phyloP scores from a whole-genome alignment of 441 rosid genomes.

The Adansonia grandidieri region DNA sequence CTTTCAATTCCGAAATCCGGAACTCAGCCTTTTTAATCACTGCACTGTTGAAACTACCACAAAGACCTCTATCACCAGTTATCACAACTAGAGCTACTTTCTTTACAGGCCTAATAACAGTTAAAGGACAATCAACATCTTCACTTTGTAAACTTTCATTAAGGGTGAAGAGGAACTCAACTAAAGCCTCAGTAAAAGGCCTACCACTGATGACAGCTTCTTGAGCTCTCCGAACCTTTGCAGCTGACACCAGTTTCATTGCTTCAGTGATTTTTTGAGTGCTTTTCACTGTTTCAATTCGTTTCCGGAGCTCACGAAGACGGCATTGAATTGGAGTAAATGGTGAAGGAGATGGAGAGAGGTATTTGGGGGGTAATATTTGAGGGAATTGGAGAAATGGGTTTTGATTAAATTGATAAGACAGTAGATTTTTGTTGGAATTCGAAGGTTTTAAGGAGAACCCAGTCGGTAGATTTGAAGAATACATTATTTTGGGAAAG shows the following conservation, averaged over 20 bases:
- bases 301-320: constrained; percentile 58
- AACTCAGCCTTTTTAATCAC: constrained; percentile 57
- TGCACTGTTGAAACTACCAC: constrained; percentile 73
- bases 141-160: constrained; percentile 54
- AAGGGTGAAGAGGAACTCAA: constrained; percentile 51
- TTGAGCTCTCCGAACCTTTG: constrained; percentile 75
- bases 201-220: constrained; percentile 72
- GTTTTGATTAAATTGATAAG: constrained; percentile 31
- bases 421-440: constrained; percentile 11
- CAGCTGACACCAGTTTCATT: constrained; percentile 77
- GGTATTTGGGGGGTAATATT: constrained; percentile 23
- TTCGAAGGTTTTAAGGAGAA: constrained; percentile 35
- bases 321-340: constrained; percentile 41
- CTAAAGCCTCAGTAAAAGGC: constrained; percentile 63
- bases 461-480: constrained; percentile 36
- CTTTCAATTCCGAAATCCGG: constrained; percentile 55
- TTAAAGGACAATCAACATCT: constrained; percentile 67
- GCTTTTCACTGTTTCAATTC: constrained; percentile 60
- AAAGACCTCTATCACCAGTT: constrained; percentile 70
- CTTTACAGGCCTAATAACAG: constrained; percentile 58
- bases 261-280: constrained; percentile 73
- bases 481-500: constrained; percentile 35
- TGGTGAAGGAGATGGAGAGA: constrained; percentile 23
- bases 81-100: constrained; percentile 64
- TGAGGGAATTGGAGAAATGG: constrained; percentile 29